Evolutionary conservation across 331 rosid species (phyloP), one percentile per base, ranked within the genome.

Genomic region (Cydonia oblonga): DNA sequence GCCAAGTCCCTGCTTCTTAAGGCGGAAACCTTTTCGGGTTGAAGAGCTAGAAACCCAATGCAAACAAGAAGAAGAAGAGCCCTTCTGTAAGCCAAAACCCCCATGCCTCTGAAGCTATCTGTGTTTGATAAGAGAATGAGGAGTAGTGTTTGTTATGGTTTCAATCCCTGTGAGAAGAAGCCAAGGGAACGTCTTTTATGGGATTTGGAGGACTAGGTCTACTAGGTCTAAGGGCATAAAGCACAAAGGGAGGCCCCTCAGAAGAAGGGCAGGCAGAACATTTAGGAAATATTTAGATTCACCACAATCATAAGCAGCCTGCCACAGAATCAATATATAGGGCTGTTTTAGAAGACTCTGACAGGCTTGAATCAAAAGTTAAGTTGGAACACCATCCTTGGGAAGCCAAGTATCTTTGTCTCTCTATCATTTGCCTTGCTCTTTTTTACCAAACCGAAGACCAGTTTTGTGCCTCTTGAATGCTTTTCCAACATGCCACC

Each of bases 321-420:
- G 90, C 81, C 54, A 81, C 80, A 70, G 87, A 86, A 91, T 88
- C 88, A 81, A 84, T 79, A 84, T 76, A 89, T 76, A 89, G 84
- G 86, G 91, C 80, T 89, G 89, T 79, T 89, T 81, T 78, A 78
- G 87, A 85, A 80, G 89, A 72, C 86, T 84, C 82, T 88, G 91
- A 84, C 91, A 83, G 85, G 96, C 83, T 88, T 90, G 98, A 92
- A 90, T 72, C 20, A 85, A 80, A 90, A 87, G 96, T 84, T 86
- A 64, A 76, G 75, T 84, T 86, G 92, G 92, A 92, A 92, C 87
- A 80, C 78, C 69, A 70, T 85, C 87, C 86, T 90, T 79, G 92
- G 87, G 92, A 90, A 88, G 96, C 84, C 89, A 92, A 84, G 92
- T 82, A 88, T 90, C 90, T 90, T 78, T n/a, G n/a, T 24, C 67